A percentile compares a stretch with the other conserved stretches of the same genome.
Conservation (phyloP, 441 rosid genomes). For the Sinapis alba region DNA sequence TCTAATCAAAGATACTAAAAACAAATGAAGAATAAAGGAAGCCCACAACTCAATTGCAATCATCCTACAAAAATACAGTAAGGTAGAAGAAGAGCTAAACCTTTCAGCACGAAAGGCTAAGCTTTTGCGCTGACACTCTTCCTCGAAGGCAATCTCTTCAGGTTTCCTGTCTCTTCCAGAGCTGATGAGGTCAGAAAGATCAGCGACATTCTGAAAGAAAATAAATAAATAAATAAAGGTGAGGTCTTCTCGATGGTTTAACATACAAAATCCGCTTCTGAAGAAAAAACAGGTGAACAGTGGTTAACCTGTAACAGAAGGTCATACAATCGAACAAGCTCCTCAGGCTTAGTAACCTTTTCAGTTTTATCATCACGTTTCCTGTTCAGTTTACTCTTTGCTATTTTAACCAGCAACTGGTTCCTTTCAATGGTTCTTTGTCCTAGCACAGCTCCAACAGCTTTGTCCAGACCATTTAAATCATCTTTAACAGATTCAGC, state of each 20-base stretch:
- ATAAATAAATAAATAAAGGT: constrained; percentile 5
- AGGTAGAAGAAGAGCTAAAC: constrained; percentile 44
- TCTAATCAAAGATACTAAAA: constrained; percentile 13
- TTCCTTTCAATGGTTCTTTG: constrained; percentile 94
- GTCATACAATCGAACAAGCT: constrained; percentile 95
- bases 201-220: constrained; percentile 78
- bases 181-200: constrained; percentile 95
- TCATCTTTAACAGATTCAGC: constrained; percentile 94
- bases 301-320: constrained; percentile 79
- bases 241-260: constrained; percentile 32
- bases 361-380: constrained; percentile 92
- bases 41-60: constrained; percentile 58
- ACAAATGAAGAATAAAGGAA: constrained; percentile 46
- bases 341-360: constrained; percentile 92
- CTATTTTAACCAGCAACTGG: constrained; percentile 83
- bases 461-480: constrained; percentile 94
- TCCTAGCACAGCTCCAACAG: constrained; percentile 84
- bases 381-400: constrained; percentile 81
- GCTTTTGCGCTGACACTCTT: constrained; percentile 71
- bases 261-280: constrained; percentile 11
- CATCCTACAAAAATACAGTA: constrained; percentile 10
- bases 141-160: constrained; percentile 86
- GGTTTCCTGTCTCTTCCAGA: constrained; percentile 94
- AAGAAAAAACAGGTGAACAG: neutral
- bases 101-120: constrained; percentile 93